Base-by-base conservation (phyloP, 2,329 filamentous ascomycete species). In the Pochonia chlamydosporia region DNA sequence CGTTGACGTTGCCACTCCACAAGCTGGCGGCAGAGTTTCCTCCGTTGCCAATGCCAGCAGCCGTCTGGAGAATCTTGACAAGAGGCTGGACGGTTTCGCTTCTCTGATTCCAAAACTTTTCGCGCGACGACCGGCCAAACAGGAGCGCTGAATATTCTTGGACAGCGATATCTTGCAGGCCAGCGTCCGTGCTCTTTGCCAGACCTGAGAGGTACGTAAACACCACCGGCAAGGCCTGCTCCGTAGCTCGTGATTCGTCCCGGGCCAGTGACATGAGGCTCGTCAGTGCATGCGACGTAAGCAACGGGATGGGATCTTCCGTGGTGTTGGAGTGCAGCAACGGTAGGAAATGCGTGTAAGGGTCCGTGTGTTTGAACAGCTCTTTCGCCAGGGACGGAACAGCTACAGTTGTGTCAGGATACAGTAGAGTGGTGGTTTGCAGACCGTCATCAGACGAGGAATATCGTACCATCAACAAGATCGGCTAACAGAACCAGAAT, bases 101-200 rank as follows among this genome's bases (percentile, higher is more conserved):
- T 58, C 88, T 80, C 67, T 96, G 89, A 53, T 86, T 81, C 93
- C 93, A 99, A 70, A 97, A 97, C 47, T 93, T 76, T 56, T 84
- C 76, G 54, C 93, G 81, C 3, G 90, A 81, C 49, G 81, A 81
- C 51, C 75, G 79, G 33, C 84, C 88, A 51, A 89, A 84, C 26
- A 99, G 75, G 26, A 99, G 74, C 18, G 87, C 78, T 30, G 93
- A 96, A 68, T 92, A 95, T 63, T 92, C 82, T 61, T 93, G 88
- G 11, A 97, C 90, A 23, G 90, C 92, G 62, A 97, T 96, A 62
- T 99, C 93, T 68, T 99, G 93, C 48, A 95, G 77, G 33, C 89
- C 89, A 47, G 88, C 86, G 68, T 99, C 93, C 36, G 87, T 79
- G 63, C 84, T 89, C 73, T 90, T 90, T 49, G 87, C 84, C 47